Evolutionary conservation across 2,329 filamentous ascomycete species (phyloP).

Genomic region (Diaporthe sp.): DNA sequence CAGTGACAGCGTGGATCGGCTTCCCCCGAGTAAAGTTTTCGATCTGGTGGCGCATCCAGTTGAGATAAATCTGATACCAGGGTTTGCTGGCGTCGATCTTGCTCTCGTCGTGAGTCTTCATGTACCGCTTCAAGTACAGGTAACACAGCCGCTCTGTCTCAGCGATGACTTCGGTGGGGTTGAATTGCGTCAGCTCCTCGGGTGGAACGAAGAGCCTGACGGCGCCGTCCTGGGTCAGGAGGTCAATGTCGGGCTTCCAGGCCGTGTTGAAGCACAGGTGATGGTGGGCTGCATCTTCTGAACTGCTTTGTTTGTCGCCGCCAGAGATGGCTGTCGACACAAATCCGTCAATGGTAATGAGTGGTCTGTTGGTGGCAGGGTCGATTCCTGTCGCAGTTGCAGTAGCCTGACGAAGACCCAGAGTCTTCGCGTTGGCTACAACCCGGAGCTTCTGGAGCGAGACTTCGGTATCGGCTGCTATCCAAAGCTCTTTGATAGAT

Average conservation of each 20-base stretch:
- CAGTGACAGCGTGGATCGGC: neutral
- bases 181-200: neutral
- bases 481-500: constrained; percentile 7
- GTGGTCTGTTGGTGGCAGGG: neutral
- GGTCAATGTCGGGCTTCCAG: neutral
- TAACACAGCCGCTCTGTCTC: neutral
- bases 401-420: neutral
- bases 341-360: constrained; percentile 2
- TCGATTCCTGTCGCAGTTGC: neutral
- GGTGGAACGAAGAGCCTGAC: neutral
- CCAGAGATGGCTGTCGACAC: neutral
- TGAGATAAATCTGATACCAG: constrained; percentile 1
- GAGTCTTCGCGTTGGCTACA: neutral
- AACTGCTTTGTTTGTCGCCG: neutral
- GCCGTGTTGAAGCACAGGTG: neutral
- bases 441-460: constrained; percentile 24
- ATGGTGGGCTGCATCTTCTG: neutral
- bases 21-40: neutral
- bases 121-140: neutral
- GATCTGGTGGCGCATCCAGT: constrained; percentile 7
- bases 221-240: neutral
- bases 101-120: neutral
- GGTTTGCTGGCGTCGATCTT: neutral
- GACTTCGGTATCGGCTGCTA: neutral
- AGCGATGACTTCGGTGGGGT: neutral